Evolutionary conservation across 495 filamentous ascomycete species (phyloP).

Genomic region (Penicillium pancosmium): DNA sequence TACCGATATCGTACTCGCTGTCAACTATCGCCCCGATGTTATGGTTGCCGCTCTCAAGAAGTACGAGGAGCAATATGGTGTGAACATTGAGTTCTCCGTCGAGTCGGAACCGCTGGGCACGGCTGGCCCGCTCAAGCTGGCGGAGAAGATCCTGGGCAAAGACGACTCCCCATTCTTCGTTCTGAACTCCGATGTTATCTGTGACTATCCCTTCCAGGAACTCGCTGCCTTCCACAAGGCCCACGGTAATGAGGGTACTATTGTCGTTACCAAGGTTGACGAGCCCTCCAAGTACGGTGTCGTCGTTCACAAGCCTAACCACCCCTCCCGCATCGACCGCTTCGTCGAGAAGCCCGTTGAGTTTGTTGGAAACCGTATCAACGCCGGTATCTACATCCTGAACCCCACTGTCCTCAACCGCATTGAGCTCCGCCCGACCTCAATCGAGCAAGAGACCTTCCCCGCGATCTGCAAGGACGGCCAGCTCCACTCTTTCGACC

Average conservation of each 20-base stretch:
- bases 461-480: slow-evolving; percentile 90
- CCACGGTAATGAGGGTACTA: slow-evolving; percentile 96
- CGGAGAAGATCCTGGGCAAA: slow-evolving; percentile 90
- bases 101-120: slow-evolving; percentile 95
- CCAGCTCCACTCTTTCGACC: slow-evolving; percentile 94
- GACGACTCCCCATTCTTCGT: slow-evolving; percentile 97
- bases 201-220: slow-evolving; percentile 93
- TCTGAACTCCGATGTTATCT: slow-evolving; percentile 98
- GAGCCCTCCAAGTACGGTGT: slow-evolving; percentile 99
- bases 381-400: slow-evolving; percentile 98
- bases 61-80: slow-evolving; percentile 90
- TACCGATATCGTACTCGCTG: slow-evolving; percentile 95
- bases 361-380: slow-evolving; percentile 99
- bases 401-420: slow-evolving; percentile 88
- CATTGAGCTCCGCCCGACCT: slow-evolving; percentile 96
- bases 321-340: slow-evolving; percentile 91
- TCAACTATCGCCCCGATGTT: slow-evolving; percentile 98
- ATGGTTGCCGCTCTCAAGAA: slow-evolving; percentile 80
- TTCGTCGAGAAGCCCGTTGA: slow-evolving; percentile 99
- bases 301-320: slow-evolving; percentile 94
- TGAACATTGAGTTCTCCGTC: slow-evolving; percentile 95
- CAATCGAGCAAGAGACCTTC: slow-evolving; percentile 99
- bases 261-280: slow-evolving; percentile 98
- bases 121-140: slow-evolving; percentile 93
- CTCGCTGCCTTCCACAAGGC: slow-evolving; percentile 85